A percentile compares a stretch with the other conserved stretches of the same genome.
These are phyloP conservation scores for Akanthomyces lecanii DNA, from an alignment of 2,329 filamentous ascomycete genomes.

Conservation along the genomic window DNA sequence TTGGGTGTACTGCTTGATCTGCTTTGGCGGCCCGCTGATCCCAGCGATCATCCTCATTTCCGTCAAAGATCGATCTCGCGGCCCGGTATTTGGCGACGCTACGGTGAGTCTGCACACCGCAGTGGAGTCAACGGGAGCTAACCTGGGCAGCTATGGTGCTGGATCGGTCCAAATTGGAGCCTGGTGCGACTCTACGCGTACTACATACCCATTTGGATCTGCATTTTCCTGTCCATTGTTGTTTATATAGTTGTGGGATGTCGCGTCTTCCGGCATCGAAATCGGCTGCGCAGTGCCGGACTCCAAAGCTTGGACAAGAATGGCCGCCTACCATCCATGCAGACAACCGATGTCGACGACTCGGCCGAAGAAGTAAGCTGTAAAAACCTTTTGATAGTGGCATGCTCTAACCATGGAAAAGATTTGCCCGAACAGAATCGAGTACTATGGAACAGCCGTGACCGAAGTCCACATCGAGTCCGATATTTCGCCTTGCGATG, in stretches of 20 bases:
- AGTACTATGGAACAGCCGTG: slow-evolving; percentile 44
- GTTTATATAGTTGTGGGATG: slow-evolving; percentile 56
- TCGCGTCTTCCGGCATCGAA: slow-evolving; percentile 55
- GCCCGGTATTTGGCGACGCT: slow-evolving; percentile 51
- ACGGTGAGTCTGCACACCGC: slow-evolving; percentile 41
- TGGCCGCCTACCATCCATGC: slow-evolving; percentile 22
- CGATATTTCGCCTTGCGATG: slow-evolving; percentile 18
- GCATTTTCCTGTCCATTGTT: slow-evolving; percentile 49
- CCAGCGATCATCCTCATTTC: slow-evolving; percentile 64
- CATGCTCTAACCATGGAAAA: neutral
- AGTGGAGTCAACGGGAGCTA: slow-evolving; percentile 9
- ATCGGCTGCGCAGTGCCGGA: slow-evolving; percentile 46
- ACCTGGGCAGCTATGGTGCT: slow-evolving; percentile 52
- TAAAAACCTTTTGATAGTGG: neutral
- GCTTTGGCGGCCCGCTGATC: slow-evolving; percentile 67
- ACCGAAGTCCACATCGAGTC: slow-evolving; percentile 46
- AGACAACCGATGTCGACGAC: slow-evolving; percentile 27
- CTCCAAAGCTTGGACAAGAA: slow-evolving; percentile 24
- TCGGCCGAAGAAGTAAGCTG: slow-evolving; percentile 33
- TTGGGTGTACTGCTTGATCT: slow-evolving; percentile 64
- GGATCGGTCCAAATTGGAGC: slow-evolving; percentile 52
- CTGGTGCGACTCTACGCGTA: slow-evolving; percentile 55
- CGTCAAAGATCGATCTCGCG: slow-evolving; percentile 37
- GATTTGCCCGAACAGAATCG: slow-evolving; percentile 20
- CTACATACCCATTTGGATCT: slow-evolving; percentile 58